Conservation (phyloP, 352 stramenopile species). For the Globisporangium nodosum region DNA sequence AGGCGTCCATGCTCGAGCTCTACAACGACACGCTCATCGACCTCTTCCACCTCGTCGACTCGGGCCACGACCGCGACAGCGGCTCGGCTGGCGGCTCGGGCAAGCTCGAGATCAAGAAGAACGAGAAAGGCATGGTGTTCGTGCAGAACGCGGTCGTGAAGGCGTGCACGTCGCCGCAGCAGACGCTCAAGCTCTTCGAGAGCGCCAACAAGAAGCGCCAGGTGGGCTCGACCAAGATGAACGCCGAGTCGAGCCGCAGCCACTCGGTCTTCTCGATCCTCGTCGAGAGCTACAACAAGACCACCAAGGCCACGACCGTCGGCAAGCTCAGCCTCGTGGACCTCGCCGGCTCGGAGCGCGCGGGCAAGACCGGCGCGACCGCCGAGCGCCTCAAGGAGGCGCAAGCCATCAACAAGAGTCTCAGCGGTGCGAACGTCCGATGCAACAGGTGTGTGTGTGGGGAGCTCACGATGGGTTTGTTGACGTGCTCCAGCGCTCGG, state of each 20-base stretch:
- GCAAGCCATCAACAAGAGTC: slow-evolving; percentile 89
- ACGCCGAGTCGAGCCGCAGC: slow-evolving; percentile 86
- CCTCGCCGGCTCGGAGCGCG: slow-evolving; percentile 83
- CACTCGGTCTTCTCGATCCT: slow-evolving; percentile 90
- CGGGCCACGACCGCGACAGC: slow-evolving; percentile 20
- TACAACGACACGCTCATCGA: slow-evolving; percentile 92
- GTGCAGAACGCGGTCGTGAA: slow-evolving; percentile 86
- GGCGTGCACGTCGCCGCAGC: slow-evolving; percentile 49
- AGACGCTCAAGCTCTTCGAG: slow-evolving; percentile 86
- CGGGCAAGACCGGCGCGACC: slow-evolving; percentile 82
- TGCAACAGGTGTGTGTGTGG: not conserved
- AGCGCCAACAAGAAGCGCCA: slow-evolving; percentile 85
- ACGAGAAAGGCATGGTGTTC: slow-evolving; percentile 89
- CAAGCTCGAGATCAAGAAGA: slow-evolving; percentile 94
- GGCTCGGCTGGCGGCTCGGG: not conserved
- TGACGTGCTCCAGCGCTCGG: slow-evolving; percentile 48
- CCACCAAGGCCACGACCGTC: slow-evolving; percentile 74
- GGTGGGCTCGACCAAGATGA: slow-evolving; percentile 91
- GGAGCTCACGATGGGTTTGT: not conserved
- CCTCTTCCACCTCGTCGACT: slow-evolving; percentile 82
- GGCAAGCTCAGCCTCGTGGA: slow-evolving; percentile 88
- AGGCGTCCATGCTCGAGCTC: slow-evolving; percentile 90
- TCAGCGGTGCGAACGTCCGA: slow-evolving; percentile 43
- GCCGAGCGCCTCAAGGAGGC: slow-evolving; percentile 84
- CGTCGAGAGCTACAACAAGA: slow-evolving; percentile 87